Evolutionary conservation across 495 filamentous ascomycete species (phyloP).

Genomic region (Amorphotheca resinae): DNA sequence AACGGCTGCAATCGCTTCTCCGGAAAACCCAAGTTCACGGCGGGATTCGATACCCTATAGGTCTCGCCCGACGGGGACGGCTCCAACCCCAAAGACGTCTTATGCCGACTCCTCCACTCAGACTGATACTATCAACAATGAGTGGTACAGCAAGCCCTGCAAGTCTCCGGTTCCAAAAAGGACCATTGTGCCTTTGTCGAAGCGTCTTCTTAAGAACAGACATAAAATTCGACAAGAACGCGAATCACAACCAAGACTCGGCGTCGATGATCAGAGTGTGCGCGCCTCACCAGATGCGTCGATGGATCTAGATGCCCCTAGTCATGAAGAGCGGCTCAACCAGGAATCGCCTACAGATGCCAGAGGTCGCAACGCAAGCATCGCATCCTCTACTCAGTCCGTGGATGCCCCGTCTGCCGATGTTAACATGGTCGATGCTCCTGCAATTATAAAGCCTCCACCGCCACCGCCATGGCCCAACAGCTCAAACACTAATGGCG

Average conservation of each 20-base stretch:
- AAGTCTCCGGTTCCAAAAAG: constrained; percentile 22
- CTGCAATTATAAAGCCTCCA: constrained; percentile 18
- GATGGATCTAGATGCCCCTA: constrained; percentile 14
- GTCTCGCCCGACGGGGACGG: constrained; percentile 25
- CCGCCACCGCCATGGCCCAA: constrained; percentile 15
- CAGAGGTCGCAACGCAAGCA: constrained; percentile 10
- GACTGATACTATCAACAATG: constrained; percentile 34
- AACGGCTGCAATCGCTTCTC: constrained; percentile 13
- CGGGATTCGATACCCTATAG: not conserved
- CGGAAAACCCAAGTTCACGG: constrained; percentile 3
- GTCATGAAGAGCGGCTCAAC: constrained; percentile 5
- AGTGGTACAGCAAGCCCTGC: constrained; percentile 29
- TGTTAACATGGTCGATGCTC: constrained; percentile 14
- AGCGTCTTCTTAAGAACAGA: constrained; percentile 34
- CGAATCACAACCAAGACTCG: not conserved
- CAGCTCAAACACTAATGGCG: not conserved
- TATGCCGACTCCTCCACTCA: constrained; percentile 37
- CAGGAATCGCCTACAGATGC: constrained; percentile 10
- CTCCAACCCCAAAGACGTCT: constrained; percentile 17
- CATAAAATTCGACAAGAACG: constrained; percentile 20
- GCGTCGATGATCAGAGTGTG: constrained; percentile 1
- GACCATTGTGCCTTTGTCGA: constrained; percentile 32
- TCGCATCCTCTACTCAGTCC: constrained; percentile 13
- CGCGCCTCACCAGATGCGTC: constrained; percentile 8
- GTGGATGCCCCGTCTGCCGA: constrained; percentile 10